A percentile compares a stretch with the other conserved stretches of the same genome.
Evolutionary conservation across 768 basidiomycete genomes (phyloP).

Genomic region (Agaricus sinodeliciosus): DNA sequence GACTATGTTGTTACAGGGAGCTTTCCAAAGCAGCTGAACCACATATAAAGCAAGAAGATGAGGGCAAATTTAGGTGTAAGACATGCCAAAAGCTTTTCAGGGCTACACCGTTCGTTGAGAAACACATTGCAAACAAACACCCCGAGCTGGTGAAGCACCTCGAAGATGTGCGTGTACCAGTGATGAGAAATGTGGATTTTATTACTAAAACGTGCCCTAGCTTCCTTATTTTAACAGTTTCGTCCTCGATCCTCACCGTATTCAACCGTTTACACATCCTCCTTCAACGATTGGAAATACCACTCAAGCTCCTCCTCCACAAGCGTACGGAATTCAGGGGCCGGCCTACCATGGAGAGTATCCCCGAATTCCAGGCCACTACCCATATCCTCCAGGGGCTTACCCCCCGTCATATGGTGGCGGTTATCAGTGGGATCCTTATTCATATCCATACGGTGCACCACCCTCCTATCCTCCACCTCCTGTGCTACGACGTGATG

Average conservation of each 20-base stretch:
- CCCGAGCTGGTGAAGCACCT: constrained; percentile 75
- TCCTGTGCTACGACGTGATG: constrained; percentile 44
- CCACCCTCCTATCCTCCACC: constrained; percentile 30
- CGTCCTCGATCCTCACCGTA: constrained; percentile 90
- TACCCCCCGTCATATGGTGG: constrained; percentile 42
- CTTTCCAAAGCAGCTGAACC: constrained; percentile 72
- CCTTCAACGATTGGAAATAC: constrained; percentile 61
- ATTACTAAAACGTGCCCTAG: constrained; percentile 29
- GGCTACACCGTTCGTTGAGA: constrained; percentile 93
- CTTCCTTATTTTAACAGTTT: constrained; percentile 92
- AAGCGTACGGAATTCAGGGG: constrained; percentile 77
- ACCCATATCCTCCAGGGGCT: constrained; percentile 24
- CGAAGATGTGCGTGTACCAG: constrained; percentile 56
- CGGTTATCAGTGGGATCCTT: constrained; percentile 34
- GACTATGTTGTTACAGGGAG: constrained; percentile 46
- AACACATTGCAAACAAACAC: constrained; percentile 96
- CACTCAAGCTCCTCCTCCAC: constrained; percentile 69
- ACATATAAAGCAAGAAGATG: constrained; percentile 90
- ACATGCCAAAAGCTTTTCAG: constrained; percentile 97
- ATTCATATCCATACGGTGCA: constrained; percentile 27
- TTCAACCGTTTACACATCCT: constrained; percentile 79
- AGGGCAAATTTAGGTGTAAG: constrained; percentile 95
- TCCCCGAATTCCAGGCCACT: constrained; percentile 21
- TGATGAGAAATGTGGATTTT: neutral
- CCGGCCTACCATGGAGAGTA: constrained; percentile 38